Conservation (phyloP, 257 asterid species). For the Solanum dulcamara region DNA sequence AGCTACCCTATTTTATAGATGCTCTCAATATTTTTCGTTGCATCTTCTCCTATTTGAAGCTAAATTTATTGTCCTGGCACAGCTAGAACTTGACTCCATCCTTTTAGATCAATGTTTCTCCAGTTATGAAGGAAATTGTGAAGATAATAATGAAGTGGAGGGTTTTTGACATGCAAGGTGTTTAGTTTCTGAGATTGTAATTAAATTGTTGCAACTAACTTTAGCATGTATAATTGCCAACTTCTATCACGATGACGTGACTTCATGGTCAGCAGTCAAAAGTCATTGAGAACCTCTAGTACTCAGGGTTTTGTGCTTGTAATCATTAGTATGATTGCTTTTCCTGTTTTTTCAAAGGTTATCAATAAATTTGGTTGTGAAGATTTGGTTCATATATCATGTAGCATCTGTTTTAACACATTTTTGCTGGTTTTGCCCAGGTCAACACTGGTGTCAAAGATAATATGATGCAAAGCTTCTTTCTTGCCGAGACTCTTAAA, state of each 20-base stretch:
- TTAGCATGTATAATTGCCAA: not conserved
- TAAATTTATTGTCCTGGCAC: not conserved
- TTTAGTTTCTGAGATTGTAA: not conserved
- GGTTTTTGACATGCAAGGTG: not conserved
- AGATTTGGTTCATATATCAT: not conserved
- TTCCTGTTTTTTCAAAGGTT: not conserved
- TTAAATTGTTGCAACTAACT: not conserved
- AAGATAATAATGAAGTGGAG: not conserved
- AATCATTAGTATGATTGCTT: not conserved
- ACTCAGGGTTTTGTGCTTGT: not conserved
- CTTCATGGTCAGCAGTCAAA: not conserved
- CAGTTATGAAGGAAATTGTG: not conserved
- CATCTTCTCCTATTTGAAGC: not conserved
- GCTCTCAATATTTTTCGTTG: not conserved
- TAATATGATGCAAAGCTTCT: slow-evolving; percentile 99
- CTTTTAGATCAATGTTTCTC: not conserved
- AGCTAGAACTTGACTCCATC: not conserved
- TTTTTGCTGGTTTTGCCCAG: slow-evolving; percentile 30
- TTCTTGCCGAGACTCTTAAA: slow-evolving; percentile 91
- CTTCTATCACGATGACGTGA: not conserved
- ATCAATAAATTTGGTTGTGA: not conserved
- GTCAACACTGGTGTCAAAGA: slow-evolving; percentile 92
- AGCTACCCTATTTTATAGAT: not conserved
- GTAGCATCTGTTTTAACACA: not conserved
- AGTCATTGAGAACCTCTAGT: not conserved